These are phyloP conservation scores for Arctium lappa DNA, from an alignment of 129 eudicot genomes.

Conservation along the genomic window DNA sequence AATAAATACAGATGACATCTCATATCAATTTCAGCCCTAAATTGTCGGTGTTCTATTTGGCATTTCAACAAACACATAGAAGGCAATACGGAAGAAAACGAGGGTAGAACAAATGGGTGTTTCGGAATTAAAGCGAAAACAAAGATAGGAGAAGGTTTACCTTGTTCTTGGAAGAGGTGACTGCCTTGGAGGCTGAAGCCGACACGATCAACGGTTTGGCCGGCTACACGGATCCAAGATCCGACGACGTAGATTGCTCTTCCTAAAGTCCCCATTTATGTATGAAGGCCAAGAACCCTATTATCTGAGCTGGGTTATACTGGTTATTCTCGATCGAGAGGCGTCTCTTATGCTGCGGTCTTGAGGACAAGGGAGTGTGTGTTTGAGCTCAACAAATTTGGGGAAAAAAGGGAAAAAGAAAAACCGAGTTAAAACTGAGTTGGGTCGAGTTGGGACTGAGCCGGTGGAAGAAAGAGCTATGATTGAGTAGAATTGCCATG, in stretches of 20 bases:
- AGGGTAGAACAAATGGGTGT: not conserved
- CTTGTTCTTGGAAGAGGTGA: constrained; percentile 71
- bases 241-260: constrained; percentile 82
- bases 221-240: constrained; percentile 92
- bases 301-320: constrained; percentile 16
- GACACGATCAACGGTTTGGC: constrained; percentile 94
- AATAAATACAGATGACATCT: not conserved
- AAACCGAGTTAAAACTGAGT: constrained; percentile 10
- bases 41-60: not conserved
- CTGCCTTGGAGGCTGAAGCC: constrained; percentile 86
- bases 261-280: constrained; percentile 67
- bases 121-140: not conserved
- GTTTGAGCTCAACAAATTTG: constrained; percentile 19
- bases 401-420: constrained; percentile 1
- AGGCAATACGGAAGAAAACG: not conserved
- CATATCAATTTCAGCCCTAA: not conserved
- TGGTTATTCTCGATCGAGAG: constrained; percentile 18
- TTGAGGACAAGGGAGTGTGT: constrained; percentile 26
- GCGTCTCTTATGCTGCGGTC: constrained; percentile 8
- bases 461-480: not conserved
- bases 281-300: constrained; percentile 12
- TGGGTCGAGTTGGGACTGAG: constrained; percentile 13
- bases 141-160: constrained; percentile 28
- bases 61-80: not conserved
- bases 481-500: not conserved